Conservation (phyloP, 176 grass and related monocot genomes). For the Triticum timopheevii region DNA sequence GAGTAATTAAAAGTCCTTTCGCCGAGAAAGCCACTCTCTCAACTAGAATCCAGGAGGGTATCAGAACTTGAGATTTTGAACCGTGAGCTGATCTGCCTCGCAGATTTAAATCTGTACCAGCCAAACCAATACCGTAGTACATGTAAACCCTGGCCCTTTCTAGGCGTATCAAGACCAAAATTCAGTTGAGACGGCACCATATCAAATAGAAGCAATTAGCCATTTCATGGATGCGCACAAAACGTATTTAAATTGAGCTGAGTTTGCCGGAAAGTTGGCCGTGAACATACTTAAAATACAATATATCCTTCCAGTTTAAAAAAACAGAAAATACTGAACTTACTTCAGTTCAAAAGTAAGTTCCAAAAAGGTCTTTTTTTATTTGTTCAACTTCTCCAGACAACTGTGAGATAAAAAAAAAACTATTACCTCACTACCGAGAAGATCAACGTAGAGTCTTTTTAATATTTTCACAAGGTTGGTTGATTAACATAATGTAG, state of each 20-base stretch:
- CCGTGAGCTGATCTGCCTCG: no score
- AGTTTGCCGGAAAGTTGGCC: no score
- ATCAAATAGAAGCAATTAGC: not conserved
- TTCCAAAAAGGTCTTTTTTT: no score
- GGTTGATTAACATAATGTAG: not conserved
- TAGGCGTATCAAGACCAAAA: not conserved
- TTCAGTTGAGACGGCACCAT: not conserved
- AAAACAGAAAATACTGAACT: not conserved
- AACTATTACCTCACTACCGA: no score
- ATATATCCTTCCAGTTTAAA: not conserved
- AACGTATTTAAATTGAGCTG: not conserved
- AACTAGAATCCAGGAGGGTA: not conserved
- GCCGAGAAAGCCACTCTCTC: not conserved
- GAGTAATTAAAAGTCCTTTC: not conserved
- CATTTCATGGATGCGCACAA: not conserved
- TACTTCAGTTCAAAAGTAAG: no score
- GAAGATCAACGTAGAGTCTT: no score
- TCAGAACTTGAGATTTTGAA: no score
- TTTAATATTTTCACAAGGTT: not conserved
- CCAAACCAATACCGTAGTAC: no score
- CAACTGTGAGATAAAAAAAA: not conserved
- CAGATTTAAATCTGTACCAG: no score
- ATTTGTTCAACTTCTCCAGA: not conserved
- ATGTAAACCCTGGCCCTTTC: no score
- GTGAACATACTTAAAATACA: not conserved